Base-by-base conservation (phyloP, 345 rosid genomes). In the Cardiospermum halicacabum region DNA sequence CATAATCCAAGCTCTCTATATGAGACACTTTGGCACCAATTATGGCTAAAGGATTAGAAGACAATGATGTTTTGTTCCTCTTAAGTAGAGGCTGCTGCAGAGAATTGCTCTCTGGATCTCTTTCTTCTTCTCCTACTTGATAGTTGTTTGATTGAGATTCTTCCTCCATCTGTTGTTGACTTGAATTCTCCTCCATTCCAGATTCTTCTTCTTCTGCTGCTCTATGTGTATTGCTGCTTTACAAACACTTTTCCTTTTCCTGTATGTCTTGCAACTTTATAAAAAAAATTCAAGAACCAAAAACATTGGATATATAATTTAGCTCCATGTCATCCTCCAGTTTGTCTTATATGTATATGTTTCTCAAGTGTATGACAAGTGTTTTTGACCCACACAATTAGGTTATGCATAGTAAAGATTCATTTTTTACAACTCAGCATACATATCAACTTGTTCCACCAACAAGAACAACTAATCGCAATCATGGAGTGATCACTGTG, bases 1-100 rank as follows among this genome's bases (percentile, higher is more conserved):
- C 96, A 48, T 92, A 89, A 66, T 92, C 92, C 77, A 89, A 78
- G 82, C 96, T 92, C 75, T 92, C 96, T 7, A 92, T 83, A 55
- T 86, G 78, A 24, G 98, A 86, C 53, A 89, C 96, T 69, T 89
- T 89, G 55, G 91, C 80, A 67, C 98, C 96, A 43, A 89, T 89
- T 68, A 86, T 64, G 73, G 98, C 98, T 3, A 86, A 80, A 36
- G 94, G 94, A 45, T 32, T 88, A 11, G 96, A 85, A 65, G 97
- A 90, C 24, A 88, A 80, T 2, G 96, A 80, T 2, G 96, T 84
- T 69, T 84, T 81, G 69, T 68, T 73, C 71, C 89, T 80, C 74
- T 86, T 89, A 72, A 93, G 86, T 50, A 89, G 94, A 56, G 97
- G 94, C 68, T 82, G 84, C 13, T 69, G 72, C 13, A 82, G 67